phyloP scores from a whole-genome alignment of 495 filamentous ascomycete species.

The Podospora sp. region DNA sequence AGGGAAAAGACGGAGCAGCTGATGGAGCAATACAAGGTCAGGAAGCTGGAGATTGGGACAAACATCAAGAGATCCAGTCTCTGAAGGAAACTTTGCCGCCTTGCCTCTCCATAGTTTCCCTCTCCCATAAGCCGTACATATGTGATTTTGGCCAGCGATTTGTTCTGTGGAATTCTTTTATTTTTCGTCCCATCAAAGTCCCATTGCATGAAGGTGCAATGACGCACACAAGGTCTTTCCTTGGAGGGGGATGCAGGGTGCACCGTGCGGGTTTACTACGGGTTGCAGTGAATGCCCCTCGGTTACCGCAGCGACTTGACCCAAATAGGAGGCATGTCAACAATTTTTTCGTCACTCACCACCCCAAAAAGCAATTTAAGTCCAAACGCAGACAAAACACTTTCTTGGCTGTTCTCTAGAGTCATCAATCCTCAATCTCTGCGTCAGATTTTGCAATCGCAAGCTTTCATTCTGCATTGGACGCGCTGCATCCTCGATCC shows the following conservation, averaged over 20 bases:
- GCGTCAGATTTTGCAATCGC: background rate
- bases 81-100: constrained; percentile 28
- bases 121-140: too few species aligned
- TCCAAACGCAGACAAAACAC: constrained; percentile 1
- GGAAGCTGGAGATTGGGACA: constrained; percentile 50
- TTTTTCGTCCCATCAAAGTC: background rate
- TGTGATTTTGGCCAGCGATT: background rate
- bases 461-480: constrained; percentile 1
- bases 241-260: constrained; percentile 2
- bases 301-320: constrained; percentile 17
- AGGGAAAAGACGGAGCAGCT: constrained; percentile 64
- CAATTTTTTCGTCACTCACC: constrained; percentile 27
- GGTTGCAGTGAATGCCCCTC: constrained; percentile 19
- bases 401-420: background rate
- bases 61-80: constrained; percentile 53
- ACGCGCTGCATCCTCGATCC: constrained; percentile 11
- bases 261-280: too few species aligned
- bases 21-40: constrained; percentile 62
- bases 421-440: background rate
- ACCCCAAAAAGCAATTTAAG: constrained; percentile 4
- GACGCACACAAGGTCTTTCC: background rate
- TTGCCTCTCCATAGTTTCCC: too few species aligned
- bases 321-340: constrained; percentile 34
- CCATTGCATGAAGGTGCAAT: constrained; percentile 3
- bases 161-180: background rate